A percentile compares a stretch with the other conserved stretches of the same genome.
Conservation (phyloP, 768 basidiomycete genomes). For the Tephrocybe rancida region DNA sequence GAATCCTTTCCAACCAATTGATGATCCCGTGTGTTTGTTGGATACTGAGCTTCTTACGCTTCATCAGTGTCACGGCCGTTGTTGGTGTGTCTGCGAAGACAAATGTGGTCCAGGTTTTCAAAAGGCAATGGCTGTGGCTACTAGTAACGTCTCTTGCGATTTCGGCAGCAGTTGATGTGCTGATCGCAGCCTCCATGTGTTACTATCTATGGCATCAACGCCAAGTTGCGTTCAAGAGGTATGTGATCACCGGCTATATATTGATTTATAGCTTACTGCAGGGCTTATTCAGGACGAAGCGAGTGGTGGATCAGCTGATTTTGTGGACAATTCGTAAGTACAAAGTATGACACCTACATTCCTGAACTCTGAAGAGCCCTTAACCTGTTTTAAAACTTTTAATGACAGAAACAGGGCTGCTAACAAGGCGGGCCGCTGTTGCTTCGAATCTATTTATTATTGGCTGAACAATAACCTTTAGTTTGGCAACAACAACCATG, state of each 20-base stretch:
- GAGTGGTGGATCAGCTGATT: not conserved
- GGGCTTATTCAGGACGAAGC: not conserved
- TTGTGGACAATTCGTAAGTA: too few relatives aligned
- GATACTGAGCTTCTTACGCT: constrained; percentile 4
- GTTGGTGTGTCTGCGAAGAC: not conserved
- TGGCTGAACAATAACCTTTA: not conserved
- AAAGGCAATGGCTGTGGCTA: constrained; percentile 4
- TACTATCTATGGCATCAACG: not conserved
- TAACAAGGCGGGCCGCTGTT: not conserved
- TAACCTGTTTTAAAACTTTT: too few relatives aligned
- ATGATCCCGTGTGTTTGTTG: not conserved
- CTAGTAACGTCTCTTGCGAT: constrained; percentile 8
- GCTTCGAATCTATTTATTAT: not conserved
- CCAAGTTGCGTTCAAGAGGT: not conserved
- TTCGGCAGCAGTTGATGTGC: constrained; percentile 1
- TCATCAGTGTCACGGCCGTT: constrained; percentile 2
- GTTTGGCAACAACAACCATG: not conserved
- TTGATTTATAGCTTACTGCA: not conserved
- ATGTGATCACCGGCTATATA: not conserved
- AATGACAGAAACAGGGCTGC: not conserved
- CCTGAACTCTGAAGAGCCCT: too few relatives aligned
- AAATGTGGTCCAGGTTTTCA: not conserved
- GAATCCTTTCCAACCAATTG: not conserved
- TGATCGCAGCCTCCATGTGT: not conserved
- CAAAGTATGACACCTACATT: too few relatives aligned